Percentiles rank a stretch among this genome's conserved stretches.
These are phyloP conservation scores for Candida sp. DNA, from an alignment of 1,139 yeast genomes.

Conservation along the genomic window DNA sequence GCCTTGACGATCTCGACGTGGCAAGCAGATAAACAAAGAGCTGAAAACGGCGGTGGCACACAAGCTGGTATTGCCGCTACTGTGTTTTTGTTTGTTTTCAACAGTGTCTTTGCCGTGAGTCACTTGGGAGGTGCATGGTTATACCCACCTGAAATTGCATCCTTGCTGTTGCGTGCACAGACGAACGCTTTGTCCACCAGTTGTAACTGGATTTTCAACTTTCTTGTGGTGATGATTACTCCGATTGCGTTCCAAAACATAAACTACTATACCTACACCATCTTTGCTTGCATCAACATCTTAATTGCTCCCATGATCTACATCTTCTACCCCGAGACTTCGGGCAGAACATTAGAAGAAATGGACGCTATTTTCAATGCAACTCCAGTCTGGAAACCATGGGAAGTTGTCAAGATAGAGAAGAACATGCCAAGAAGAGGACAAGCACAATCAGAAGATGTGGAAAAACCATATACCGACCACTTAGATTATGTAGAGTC, in stretches of 20 bases:
- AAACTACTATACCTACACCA: constrained; percentile 35
- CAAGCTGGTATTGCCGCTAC: constrained; percentile 38
- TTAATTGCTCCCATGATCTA: constrained; percentile 57
- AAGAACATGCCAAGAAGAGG: constrained; percentile 8
- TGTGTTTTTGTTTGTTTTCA: constrained; percentile 39
- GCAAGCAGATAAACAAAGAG: constrained; percentile 22
- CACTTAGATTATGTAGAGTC: constrained; percentile 10
- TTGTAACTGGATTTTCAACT: constrained; percentile 41
- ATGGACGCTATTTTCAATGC: constrained; percentile 60
- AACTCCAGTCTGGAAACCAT: constrained; percentile 38
- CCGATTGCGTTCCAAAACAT: constrained; percentile 37
- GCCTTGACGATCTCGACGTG: constrained; percentile 32
- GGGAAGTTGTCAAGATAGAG: constrained; percentile 46
- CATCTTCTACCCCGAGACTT: constrained; percentile 64
- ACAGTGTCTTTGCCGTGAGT: constrained; percentile 32
- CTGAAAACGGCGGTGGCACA: constrained; percentile 16
- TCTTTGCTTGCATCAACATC: constrained; percentile 45
- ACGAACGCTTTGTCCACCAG: constrained; percentile 41
- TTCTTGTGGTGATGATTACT: constrained; percentile 35
- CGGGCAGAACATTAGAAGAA: constrained; percentile 62
- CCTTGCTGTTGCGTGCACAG: constrained; percentile 39
- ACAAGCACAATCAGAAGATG: constrained; percentile 3
- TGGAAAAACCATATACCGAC: constrained; percentile 11
- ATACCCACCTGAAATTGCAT: constrained; percentile 42
- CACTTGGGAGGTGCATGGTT: constrained; percentile 45